Evolutionary conservation across 768 basidiomycete species (phyloP), one percentile per base, ranked within the genome.

Genomic region (Lentinula sp.): DNA sequence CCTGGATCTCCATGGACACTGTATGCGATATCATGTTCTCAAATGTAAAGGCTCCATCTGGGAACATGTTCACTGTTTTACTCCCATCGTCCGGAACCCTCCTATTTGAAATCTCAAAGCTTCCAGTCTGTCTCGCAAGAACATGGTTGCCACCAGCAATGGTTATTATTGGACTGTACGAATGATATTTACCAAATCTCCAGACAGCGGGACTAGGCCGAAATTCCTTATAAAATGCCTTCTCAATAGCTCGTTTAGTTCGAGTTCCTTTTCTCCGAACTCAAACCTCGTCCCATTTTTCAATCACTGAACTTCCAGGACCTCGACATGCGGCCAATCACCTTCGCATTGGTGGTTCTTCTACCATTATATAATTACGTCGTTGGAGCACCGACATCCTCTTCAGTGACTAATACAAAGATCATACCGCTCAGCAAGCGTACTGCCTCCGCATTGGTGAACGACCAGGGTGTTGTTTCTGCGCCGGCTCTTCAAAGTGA

Each of bases 401-500:
- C 31, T 50, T 16, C 49, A 23, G 18, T 28, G 15, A 31, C 23
- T 10, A 52, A 52, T 6, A 10, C 21, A 7, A 64, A 53, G 21
- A 70, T 76, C 39, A 39, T 39, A 39, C 66, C 71, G n/a, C 65
- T 76, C 34, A 67, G 61, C 39, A 75, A 67, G 60, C 68, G 73
- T 13, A 11, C 46, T 23, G 11, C 21, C 23, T 57, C 59, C 1
- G 65, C 45, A 21, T 46, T 71, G 11, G 60, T 59, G 35, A 61
- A 68, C 45, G 65, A 66, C 8, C 46, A 71, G 28, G 72, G 72
- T 31, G 63, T 68, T 39, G 71, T 70, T 13, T 63, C 69, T 56
- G 51, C 64, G 34, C 50, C 62, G 9, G 65, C 66, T 10, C 62
- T 75, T 9, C 66, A 64, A n/a, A 66, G 60, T 32, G 68, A 72